Percentiles rank a stretch among this genome's conserved stretches.
Conservation (phyloP, 495 filamentous ascomycete species). For the Daldinia vernicosa region DNA sequence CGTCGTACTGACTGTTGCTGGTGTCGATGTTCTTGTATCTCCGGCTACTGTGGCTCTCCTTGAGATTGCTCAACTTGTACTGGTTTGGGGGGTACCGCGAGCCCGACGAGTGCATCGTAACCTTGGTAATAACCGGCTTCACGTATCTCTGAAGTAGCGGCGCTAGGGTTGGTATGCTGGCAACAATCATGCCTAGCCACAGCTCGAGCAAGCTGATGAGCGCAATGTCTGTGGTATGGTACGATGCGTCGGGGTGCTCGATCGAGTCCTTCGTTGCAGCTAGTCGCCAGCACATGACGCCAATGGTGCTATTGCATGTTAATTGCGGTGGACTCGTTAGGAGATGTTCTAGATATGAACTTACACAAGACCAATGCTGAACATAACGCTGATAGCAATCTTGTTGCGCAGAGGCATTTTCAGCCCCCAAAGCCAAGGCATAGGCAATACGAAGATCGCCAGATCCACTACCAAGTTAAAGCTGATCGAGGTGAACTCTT, state of each 20-base stretch:
- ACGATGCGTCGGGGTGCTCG: background rate
- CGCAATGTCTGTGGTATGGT: background rate
- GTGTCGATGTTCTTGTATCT: background rate
- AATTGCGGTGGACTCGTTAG: background rate
- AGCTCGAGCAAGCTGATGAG: background rate
- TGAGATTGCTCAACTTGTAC: background rate
- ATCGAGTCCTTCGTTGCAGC: background rate
- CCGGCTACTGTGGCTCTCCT: background rate
- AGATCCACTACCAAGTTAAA: background rate
- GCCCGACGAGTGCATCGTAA: background rate
- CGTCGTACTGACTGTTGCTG: background rate
- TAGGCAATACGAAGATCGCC: background rate
- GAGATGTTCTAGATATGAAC: background rate
- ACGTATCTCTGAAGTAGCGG: background rate
- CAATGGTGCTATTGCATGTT: too few relatives aligned
- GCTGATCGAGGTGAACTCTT: constrained; percentile 2
- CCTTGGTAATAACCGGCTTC: background rate
- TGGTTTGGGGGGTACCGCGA: background rate
- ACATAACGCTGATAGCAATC: constrained; percentile 5
- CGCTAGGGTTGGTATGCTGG: background rate
- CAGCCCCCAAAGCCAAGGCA: background rate
- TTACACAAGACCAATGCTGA: constrained; percentile 5
- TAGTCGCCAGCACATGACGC: constrained; percentile 4
- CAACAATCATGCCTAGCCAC: constrained; percentile 5
- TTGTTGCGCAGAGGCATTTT: constrained; percentile 10